Evolutionary conservation across 2,329 filamentous ascomycete genomes (phyloP), one percentile per base, ranked within the genome.

Genomic region (Coniochaeta prunicola): DNA sequence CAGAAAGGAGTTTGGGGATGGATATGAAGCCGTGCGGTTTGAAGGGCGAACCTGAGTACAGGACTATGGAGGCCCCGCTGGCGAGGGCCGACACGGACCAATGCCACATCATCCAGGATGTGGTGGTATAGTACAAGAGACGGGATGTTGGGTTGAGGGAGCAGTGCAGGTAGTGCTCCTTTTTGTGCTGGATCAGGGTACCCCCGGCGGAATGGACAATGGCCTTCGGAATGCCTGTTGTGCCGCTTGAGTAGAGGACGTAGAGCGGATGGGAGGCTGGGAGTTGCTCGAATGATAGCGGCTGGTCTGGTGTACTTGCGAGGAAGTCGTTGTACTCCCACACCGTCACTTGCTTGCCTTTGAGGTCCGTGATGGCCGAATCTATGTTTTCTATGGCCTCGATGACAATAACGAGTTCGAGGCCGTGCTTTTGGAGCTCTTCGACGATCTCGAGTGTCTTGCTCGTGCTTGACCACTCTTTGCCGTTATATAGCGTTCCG

Each of bases 21-120:
- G 91, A 92, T 59, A 94, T 81, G 67, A 93, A 84, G 57, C 89
- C 89, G 59, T 89, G 79, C 0, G 89, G 90, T 55, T 82, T 81
- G 77, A 97, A 97, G 0, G 94, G 94, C 0, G 91, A 96, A 54
- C 94, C 94, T 57, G 96, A 91, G 73, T 97, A 99, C 4, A 97
- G 80, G 21, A 97, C 81, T 13, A 97, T 78, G 0, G 91, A 93
- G 12, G 90, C 84, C 57, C 93, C 93, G 31, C 85, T 87, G 10
- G 92, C 90, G 4, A 97, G 84, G 6, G 88, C 91, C 1, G 91
- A 93, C 21, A 97, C 83, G 42, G 92, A 87, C 92, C 93, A 97
- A 71, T 97, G 93, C 92, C 92, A 97, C 93, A 97, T 97, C 92
- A 99, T 97, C 94, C 92, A 97, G 0, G 91, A 96, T 12, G 89